Percentiles rank a stretch among this genome's conserved stretches.
Evolutionary conservation across 2,329 filamentous ascomycete genomes (phyloP).

Genomic region (Colletotrichum sp.): DNA sequence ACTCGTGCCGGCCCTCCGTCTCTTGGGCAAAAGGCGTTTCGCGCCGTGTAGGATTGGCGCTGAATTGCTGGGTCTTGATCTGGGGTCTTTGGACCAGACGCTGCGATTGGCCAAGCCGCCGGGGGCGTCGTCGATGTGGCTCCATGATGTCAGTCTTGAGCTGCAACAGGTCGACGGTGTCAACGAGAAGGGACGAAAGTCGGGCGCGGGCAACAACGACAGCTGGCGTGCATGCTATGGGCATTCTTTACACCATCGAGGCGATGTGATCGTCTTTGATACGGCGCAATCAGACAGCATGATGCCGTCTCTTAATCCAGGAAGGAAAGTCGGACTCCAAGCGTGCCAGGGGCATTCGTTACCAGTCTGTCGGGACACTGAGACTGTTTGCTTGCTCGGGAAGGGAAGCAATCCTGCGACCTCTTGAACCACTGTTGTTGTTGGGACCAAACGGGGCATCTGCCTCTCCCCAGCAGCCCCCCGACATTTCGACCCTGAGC

Average conservation of each 20-base stretch:
- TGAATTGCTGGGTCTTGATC: not conserved
- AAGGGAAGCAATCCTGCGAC: not conserved
- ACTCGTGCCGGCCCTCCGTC: not conserved
- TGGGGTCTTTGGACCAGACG: not conserved
- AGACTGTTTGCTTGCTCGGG: not conserved
- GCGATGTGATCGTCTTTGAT: not conserved
- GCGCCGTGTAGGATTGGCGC: not conserved
- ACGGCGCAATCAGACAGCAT: not conserved
- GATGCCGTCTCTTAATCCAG: not conserved
- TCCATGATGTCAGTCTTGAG: not conserved
- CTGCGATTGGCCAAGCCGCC: not conserved
- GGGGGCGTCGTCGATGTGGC: not conserved
- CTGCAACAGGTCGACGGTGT: not conserved
- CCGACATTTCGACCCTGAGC: not conserved
- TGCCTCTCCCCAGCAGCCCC: not conserved
- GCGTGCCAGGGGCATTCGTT: not conserved
- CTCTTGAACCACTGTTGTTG: not conserved
- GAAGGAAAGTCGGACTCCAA: not conserved
- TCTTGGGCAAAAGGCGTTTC: not conserved
- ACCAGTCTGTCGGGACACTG: not conserved
- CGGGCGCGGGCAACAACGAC: not conserved
- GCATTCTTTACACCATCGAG: not conserved
- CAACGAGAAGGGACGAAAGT: not conserved
- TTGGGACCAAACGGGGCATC: too few species aligned
- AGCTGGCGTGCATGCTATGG: not conserved